phyloP scores from a whole-genome alignment of 495 filamentous ascomycete species.

The Wilcoxina mikolae region DNA sequence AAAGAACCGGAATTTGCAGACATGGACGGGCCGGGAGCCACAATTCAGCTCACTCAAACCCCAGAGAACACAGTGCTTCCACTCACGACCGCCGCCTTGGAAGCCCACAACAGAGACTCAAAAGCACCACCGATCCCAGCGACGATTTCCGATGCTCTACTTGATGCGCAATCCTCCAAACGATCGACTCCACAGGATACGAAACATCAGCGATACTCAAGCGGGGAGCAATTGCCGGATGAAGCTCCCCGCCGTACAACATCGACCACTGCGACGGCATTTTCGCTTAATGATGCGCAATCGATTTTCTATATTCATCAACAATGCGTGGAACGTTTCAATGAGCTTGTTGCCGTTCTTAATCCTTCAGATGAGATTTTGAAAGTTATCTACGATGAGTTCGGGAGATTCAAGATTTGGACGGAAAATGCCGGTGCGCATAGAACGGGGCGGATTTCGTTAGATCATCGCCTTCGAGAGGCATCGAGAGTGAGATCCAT shows the following conservation, averaged over 20 bases:
- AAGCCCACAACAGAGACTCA: no score
- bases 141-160: background rate
- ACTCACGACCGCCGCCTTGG: no score
- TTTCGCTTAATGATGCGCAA: background rate
- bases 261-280: background rate
- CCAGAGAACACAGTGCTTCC: no score
- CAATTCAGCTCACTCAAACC: no score
- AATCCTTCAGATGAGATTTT: background rate
- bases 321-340: slow-evolving; percentile 11
- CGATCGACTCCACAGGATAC: no score
- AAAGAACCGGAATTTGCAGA: no score
- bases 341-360: slow-evolving; percentile 3
- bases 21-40: no score
- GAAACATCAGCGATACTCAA: no score
- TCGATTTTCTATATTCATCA: slow-evolving; percentile 12
- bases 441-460: slow-evolving; percentile 14
- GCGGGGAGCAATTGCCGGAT: no score
- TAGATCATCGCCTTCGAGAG: slow-evolving; percentile 17
- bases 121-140: no score
- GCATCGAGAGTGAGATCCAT: slow-evolving; percentile 10
- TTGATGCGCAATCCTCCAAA: no score
- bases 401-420: slow-evolving; percentile 29
- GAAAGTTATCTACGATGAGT: slow-evolving; percentile 13
- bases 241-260: no score
- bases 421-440: slow-evolving; percentile 30